These are phyloP conservation scores for Backusella luteola DNA, from an alignment of 192 early-diverging fungal species.

Conservation along the genomic window DNA sequence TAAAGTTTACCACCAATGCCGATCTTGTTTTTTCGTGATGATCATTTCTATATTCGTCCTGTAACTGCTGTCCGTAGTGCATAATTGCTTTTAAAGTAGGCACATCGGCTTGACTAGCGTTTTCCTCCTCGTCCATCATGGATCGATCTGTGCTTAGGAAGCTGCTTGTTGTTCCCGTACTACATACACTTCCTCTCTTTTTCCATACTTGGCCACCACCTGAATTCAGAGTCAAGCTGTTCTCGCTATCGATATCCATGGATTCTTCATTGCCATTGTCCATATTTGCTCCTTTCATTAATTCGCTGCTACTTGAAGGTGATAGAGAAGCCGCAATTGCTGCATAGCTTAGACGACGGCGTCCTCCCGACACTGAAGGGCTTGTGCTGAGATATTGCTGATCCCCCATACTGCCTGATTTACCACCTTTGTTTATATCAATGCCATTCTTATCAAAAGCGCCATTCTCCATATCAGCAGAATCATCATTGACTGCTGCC, in stretches of 20 bases:
- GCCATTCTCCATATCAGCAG: neutral
- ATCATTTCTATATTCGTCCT: slow-evolving; percentile 48
- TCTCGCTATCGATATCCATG: neutral
- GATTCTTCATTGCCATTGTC: neutral
- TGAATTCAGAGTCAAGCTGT: neutral
- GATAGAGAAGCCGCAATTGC: slow-evolving; percentile 24
- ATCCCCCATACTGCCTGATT: neutral
- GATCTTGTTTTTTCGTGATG: neutral
- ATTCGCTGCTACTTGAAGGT: neutral
- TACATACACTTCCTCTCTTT: neutral
- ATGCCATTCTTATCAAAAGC: neutral
- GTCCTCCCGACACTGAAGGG: neutral
- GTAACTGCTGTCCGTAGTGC: slow-evolving; percentile 49
- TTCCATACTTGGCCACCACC: neutral
- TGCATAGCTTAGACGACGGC: slow-evolving; percentile 26
- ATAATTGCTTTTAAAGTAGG: slow-evolving; percentile 34
- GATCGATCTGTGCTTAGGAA: neutral
- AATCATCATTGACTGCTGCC: neutral
- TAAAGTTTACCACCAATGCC: slow-evolving; percentile 15
- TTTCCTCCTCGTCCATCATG: neutral
- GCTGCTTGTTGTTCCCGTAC: neutral
- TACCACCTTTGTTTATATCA: neutral
- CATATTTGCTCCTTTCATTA: too few species aligned
- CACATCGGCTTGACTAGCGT: neutral
- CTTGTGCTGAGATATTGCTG: neutral